phyloP scores from a whole-genome alignment of 306 rosid species.

The Ceratonia siliqua region DNA sequence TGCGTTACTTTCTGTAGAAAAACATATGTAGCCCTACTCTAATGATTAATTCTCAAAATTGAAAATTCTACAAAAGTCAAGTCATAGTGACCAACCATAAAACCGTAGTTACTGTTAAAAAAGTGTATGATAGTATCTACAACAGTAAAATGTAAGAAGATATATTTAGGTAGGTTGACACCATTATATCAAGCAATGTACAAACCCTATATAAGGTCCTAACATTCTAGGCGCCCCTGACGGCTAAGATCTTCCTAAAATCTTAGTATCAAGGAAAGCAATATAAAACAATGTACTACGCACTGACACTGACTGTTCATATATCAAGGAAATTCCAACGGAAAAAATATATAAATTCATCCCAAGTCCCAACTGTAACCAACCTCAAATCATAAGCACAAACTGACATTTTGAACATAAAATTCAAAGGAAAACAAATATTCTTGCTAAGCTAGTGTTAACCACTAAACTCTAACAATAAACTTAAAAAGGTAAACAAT shows the following conservation, averaged over 20 bases:
- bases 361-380: neutral
- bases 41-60: neutral
- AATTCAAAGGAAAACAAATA: neutral
- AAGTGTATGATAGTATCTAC: neutral
- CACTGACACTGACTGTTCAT: neutral
- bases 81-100: neutral
- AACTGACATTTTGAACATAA: neutral
- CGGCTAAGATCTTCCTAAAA: neutral
- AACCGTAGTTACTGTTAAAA: no score
- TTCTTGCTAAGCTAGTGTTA: neutral
- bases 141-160: neutral
- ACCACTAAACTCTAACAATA: slow-evolving; percentile 25
- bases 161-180: neutral
- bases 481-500: slow-evolving; percentile 17
- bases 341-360: neutral
- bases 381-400: neutral
- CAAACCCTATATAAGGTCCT: neutral
- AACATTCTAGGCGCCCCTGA: neutral
- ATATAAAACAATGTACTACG: neutral
- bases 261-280: neutral
- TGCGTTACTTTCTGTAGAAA: neutral
- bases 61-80: neutral
- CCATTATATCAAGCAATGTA: neutral
- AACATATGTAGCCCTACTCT: neutral
- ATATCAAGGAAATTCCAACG: neutral